Conservation (phyloP, 305 asterid species). For the Fraxinus greggii region DNA sequence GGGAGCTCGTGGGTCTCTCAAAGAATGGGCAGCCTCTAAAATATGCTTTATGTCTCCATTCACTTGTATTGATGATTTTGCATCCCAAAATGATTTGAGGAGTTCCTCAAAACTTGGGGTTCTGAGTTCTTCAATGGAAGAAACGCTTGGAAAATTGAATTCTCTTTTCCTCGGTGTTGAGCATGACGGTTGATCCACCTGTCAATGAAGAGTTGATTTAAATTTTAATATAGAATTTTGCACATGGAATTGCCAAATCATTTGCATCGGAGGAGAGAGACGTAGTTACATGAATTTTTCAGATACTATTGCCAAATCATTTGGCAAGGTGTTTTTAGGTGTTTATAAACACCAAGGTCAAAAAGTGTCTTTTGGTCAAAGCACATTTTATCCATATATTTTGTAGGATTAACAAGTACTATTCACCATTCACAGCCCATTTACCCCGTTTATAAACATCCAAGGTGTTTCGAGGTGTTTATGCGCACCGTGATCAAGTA, state of each 20-base stretch:
- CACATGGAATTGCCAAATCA: neutral
- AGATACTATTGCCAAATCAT: too few relatives aligned
- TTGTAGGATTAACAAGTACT: neutral
- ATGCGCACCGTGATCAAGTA: neutral
- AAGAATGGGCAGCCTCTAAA: constrained; percentile 55
- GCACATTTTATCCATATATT: neutral
- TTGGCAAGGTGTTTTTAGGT: neutral
- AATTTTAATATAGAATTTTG: neutral
- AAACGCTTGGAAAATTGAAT: constrained; percentile 49
- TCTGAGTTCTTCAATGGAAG: constrained; percentile 84
- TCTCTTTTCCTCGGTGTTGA: constrained; percentile 48
- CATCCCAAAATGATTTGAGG: constrained; percentile 80
- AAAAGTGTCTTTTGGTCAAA: neutral
- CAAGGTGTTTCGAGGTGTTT: neutral
- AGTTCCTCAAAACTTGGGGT: constrained; percentile 88
- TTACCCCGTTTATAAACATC: neutral
- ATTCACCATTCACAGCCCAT: neutral
- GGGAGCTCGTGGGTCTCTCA: constrained; percentile 83
- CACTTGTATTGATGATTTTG: constrained; percentile 64
- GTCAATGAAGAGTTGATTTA: neutral
- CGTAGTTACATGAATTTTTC: neutral
- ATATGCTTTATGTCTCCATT: constrained; percentile 77
- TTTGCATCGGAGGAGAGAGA: neutral
- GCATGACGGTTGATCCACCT: constrained; percentile 66
- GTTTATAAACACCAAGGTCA: neutral